A percentile compares a stretch with the other conserved stretches of the same genome.
Evolutionary conservation across 129 eudicot genomes (phyloP).

Genomic region (Scalesia atractyloides): DNA sequence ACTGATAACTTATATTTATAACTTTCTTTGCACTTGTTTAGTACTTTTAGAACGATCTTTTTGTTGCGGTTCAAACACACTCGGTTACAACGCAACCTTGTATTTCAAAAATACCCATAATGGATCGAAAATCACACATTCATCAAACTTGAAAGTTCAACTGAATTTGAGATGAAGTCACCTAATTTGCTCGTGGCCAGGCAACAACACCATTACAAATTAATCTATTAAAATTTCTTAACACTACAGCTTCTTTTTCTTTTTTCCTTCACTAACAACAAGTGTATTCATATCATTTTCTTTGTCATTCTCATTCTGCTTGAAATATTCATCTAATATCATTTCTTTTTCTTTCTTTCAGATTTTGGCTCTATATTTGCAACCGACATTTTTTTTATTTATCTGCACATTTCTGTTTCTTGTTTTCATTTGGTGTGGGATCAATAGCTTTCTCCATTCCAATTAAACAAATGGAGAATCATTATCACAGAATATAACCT

Average conservation of each 20-base stretch:
- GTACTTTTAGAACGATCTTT: no score
- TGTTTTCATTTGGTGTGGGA: no score
- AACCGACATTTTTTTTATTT: no score
- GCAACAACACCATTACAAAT: background rate
- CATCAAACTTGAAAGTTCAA: background rate
- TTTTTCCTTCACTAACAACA: background rate
- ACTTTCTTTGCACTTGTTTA: no score
- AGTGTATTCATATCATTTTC: background rate
- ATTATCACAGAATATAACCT: no score
- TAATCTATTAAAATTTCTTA: background rate
- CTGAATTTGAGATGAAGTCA: background rate
- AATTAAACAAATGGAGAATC: no score
- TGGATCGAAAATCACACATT: background rate
- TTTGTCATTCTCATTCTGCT: background rate
- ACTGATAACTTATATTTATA: no score
- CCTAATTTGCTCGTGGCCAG: background rate
- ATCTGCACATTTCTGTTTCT: no score
- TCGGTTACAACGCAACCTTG: background rate
- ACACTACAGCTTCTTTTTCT: no score
- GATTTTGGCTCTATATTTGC: no score
- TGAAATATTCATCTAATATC: background rate
- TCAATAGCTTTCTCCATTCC: no score
- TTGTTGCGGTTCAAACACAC: background rate
- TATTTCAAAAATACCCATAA: background rate
- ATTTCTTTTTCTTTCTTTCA: background rate